Conservation (phyloP, 306 rosid species). For the Crataegus laevigata region DNA sequence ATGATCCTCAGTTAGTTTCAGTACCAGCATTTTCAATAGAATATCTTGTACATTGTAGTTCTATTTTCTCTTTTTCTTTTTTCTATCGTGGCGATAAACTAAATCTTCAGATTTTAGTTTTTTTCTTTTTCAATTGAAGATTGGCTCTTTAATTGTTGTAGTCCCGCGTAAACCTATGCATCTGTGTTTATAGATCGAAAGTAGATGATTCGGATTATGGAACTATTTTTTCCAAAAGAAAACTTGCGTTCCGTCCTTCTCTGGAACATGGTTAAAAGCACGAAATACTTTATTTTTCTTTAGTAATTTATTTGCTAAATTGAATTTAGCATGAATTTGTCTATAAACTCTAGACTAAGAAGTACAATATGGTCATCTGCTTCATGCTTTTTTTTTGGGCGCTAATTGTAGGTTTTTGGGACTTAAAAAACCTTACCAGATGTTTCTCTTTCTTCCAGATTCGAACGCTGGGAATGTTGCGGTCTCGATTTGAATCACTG, state of each 20-base stretch:
- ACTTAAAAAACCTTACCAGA: conserved; percentile 13
- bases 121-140: not conserved
- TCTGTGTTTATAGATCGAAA: not conserved
- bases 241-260: not conserved
- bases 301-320: not conserved
- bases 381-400: not conserved
- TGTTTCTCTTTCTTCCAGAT: conserved; percentile 51
- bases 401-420: conserved; percentile 10
- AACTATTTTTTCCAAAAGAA: not conserved
- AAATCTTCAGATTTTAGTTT: not conserved
- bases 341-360: not conserved
- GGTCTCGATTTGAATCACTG: conserved; percentile 77
- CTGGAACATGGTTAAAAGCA: not conserved
- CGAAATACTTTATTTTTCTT: not conserved
- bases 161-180: not conserved
- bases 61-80: not conserved
- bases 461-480: conserved; percentile 74
- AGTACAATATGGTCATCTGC: conserved; percentile 1
- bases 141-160: not conserved
- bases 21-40: not conserved
- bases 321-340: not conserved
- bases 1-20: not conserved
- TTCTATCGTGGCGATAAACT: not conserved
- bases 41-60: not conserved
- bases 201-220: not conserved